Conservation (phyloP, 495 filamentous ascomycete species). For the Penicillium nucicola region DNA sequence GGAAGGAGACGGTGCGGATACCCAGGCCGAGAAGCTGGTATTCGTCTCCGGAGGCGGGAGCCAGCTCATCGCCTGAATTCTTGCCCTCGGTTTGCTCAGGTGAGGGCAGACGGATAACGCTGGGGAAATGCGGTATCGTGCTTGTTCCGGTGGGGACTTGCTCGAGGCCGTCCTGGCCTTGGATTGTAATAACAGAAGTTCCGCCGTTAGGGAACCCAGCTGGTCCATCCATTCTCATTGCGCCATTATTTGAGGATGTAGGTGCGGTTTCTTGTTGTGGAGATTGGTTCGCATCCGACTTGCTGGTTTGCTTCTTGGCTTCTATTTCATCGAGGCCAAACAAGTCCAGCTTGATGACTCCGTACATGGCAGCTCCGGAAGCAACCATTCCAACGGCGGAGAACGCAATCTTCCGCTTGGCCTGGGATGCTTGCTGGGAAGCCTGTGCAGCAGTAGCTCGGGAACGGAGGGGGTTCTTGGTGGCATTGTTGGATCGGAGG, state of each 20-base stretch:
- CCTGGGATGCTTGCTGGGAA: constrained; percentile 24
- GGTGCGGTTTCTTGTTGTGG: constrained; percentile 3
- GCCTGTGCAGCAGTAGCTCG: constrained; percentile 8
- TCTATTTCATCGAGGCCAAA: constrained; percentile 32
- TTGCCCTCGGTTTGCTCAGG: constrained; percentile 35
- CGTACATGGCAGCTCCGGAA: constrained; percentile 38
- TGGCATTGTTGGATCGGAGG: constrained; percentile 25
- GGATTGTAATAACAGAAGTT: constrained; percentile 37
- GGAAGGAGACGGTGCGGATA: constrained; percentile 81
- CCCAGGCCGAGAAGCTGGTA: constrained; percentile 88
- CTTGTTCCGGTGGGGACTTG: constrained; percentile 79
- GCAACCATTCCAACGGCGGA: constrained; percentile 35
- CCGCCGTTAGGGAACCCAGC: constrained; percentile 32
- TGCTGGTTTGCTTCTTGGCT: constrained; percentile 3
- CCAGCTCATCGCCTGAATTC: constrained; percentile 35
- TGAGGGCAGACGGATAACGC: constrained; percentile 59
- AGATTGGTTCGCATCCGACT: neutral
- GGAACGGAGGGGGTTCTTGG: constrained; percentile 29
- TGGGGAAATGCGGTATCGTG: constrained; percentile 77
- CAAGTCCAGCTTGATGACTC: constrained; percentile 35
- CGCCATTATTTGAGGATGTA: constrained; percentile 4
- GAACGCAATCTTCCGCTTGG: constrained; percentile 30
- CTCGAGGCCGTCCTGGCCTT: constrained; percentile 58
- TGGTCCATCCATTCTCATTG: constrained; percentile 41
- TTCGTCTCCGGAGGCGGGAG: constrained; percentile 48